phyloP scores from a whole-genome alignment of 352 stramenopile genomes.

The Phytophthora chlamydospora region DNA sequence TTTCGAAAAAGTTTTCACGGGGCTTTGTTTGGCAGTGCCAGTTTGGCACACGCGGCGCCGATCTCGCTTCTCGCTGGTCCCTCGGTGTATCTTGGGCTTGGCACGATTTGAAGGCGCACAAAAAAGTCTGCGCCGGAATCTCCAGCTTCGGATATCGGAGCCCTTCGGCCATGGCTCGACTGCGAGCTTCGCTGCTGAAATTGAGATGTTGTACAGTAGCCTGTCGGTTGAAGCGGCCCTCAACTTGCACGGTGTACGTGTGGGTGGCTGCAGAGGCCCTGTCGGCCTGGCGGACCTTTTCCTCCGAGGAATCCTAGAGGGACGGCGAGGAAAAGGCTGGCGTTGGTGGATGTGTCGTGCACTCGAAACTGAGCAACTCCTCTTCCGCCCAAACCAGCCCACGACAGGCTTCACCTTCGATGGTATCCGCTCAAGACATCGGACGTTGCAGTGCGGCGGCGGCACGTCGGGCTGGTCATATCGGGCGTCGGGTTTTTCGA shows the following conservation, averaged over 20 bases:
- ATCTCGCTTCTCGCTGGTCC: conserved; percentile 12
- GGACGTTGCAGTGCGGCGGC: neutral
- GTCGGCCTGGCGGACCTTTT: conserved; percentile 4
- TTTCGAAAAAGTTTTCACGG: conserved; percentile 27
- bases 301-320: neutral
- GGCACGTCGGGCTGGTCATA: conserved; percentile 11
- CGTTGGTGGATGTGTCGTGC: conserved; percentile 28
- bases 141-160: neutral
- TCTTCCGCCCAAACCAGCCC: conserved; percentile 21
- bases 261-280: neutral
- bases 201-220: too few relatives aligned
- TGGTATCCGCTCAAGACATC: conserved; percentile 5
- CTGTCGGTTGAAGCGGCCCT: too few relatives aligned
- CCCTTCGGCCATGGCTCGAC: too few relatives aligned
- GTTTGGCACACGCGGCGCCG: conserved; percentile 6
- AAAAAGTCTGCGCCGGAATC: conserved; percentile 14
- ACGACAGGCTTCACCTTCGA: conserved; percentile 36
- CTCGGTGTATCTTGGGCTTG: conserved; percentile 26
- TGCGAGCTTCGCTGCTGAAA: too few relatives aligned
- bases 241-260: too few relatives aligned
- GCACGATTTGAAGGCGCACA: conserved; percentile 19
- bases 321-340: neutral
- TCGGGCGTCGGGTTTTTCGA: neutral
- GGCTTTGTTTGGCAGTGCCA: too few relatives aligned
- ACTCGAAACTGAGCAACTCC: conserved; percentile 19